Evolutionary conservation across 805 yeast species (phyloP).

Genomic region (Saccharomyces jurei): DNA sequence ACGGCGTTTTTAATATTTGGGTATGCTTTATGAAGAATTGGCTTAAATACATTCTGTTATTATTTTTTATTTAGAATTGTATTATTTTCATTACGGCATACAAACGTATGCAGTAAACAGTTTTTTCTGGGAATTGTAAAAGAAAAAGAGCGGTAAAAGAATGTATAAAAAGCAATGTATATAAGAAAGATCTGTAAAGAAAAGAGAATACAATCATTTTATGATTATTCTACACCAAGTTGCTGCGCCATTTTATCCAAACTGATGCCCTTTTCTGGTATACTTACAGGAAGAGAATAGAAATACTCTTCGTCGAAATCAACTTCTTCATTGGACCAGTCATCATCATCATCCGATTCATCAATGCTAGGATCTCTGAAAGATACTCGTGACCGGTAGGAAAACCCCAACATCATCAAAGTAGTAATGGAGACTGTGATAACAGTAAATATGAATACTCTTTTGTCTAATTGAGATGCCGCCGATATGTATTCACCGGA

Average conservation of each 20-base stretch:
- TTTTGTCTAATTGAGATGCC: conserved; percentile 9
- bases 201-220: not conserved
- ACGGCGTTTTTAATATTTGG: not conserved
- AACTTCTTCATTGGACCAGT: conserved; percentile 6
- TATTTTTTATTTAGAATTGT: not conserved
- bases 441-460: conserved; percentile 3
- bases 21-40: no score
- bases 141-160: not conserved
- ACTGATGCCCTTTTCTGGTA: conserved; percentile 3
- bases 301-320: conserved; percentile 6
- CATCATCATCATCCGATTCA: conserved; percentile 2
- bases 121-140: not conserved
- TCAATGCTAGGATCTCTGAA: not conserved
- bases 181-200: not conserved
- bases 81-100: not conserved
- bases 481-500: conserved; percentile 1
- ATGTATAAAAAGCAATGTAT: not conserved
- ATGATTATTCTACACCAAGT: conserved; percentile 2
- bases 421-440: conserved; percentile 4
- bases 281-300: conserved; percentile 2
- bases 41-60: no score
- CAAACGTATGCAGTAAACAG: not conserved
- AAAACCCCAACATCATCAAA: conserved; percentile 7
- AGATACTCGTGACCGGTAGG: conserved; percentile 1
- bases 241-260: conserved; percentile 2